Evolutionary conservation across 169 alveolate species (phyloP).

Genomic region (Nephromyces sp.): DNA sequence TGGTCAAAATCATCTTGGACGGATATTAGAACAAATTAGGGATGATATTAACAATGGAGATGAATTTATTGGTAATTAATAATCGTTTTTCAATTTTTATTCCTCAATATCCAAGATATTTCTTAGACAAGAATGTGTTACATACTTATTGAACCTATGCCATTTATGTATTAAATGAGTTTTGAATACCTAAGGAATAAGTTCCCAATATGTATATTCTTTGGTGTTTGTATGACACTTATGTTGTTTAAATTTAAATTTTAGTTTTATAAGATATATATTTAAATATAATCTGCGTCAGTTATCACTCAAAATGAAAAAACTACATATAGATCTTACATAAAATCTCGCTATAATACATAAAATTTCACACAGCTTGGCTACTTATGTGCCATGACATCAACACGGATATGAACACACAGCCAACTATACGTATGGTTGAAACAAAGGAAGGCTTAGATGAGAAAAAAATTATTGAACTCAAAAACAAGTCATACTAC

Average conservation of each 20-base stretch:
- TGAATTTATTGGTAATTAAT: constrained; percentile 19
- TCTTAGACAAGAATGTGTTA: no score
- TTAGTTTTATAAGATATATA: neutral
- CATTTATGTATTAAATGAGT: no score
- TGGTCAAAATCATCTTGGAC: constrained; percentile 37
- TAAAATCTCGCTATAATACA: no score
- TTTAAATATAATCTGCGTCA: no score
- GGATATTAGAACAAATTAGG: constrained; percentile 33
- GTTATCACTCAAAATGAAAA: no score
- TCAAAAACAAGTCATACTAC: constrained; percentile 23
- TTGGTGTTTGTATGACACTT: no score
- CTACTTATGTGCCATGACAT: constrained; percentile 31
- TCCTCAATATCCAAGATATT: no score
- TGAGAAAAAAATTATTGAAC: constrained; percentile 3
- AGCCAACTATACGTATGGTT: constrained; percentile 13
- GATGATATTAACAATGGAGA: constrained; percentile 19
- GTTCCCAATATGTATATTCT: no score
- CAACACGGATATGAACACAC: constrained; percentile 14
- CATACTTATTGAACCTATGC: no score
- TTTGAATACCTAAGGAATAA: no score
- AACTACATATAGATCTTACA: no score
- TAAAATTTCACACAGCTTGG: constrained; percentile 34
- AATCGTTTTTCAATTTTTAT: no score
- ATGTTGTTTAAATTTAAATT: neutral
- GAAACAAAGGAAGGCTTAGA: constrained; percentile 28